Evolutionary conservation across 495 filamentous ascomycete genomes (phyloP).

Genomic region (Geoglossum glabrum): DNA sequence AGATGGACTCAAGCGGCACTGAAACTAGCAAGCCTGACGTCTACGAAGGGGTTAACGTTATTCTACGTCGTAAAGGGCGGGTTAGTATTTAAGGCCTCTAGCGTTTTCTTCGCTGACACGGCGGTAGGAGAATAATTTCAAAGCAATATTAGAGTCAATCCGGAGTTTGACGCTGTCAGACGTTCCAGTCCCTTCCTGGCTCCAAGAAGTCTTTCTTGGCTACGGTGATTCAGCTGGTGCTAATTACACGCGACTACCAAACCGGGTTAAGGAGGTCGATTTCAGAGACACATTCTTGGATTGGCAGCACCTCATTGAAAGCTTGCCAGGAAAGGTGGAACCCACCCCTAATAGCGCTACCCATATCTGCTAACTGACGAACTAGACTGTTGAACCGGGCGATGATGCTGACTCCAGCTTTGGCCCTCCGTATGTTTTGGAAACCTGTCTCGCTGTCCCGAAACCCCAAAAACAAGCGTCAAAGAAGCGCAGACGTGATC

Average conservation of each 20-base stretch:
- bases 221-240: conserved; percentile 84
- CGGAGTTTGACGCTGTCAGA: conserved; percentile 69
- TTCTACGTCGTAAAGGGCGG: conserved; percentile 64
- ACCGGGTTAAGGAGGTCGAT: conserved; percentile 56
- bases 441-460: conserved; percentile 31
- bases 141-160: conserved; percentile 78
- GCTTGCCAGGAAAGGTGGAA: conserved; percentile 48
- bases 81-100: background rate
- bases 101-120: background rate
- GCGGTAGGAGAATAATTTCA: conserved; percentile 78
- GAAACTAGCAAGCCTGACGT: conserved; percentile 48
- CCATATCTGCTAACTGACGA: conserved; percentile 7
- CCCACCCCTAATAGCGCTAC: background rate
- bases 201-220: conserved; percentile 91
- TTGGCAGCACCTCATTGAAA: conserved; percentile 84
- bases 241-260: conserved; percentile 64
- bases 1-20: conserved; percentile 42
- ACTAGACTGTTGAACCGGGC: conserved; percentile 47
- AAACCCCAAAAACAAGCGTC: conserved; percentile 26
- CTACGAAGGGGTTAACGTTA: conserved; percentile 70
- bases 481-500: conserved; percentile 65
- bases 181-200: conserved; percentile 71
- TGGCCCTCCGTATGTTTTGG: conserved; percentile 69
- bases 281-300: conserved; percentile 87
- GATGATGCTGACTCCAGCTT: conserved; percentile 52